phyloP scores from a whole-genome alignment of 208 protist genomes.

The Leptomonas seymouri region DNA sequence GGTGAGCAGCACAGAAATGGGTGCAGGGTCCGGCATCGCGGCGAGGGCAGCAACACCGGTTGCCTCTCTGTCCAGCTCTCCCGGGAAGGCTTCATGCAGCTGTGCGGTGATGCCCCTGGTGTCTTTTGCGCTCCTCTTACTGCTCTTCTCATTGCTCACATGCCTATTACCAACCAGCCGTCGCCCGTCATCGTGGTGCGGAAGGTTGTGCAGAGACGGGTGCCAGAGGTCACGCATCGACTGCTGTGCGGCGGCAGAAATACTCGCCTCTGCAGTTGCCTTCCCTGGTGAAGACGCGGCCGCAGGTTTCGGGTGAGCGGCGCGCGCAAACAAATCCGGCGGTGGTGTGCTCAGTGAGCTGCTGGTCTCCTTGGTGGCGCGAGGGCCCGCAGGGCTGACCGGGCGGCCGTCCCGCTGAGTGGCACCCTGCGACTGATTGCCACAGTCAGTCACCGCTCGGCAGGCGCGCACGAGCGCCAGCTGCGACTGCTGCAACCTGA shows the following conservation, averaged over 20 bases:
- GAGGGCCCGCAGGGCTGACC: background rate
- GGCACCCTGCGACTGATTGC: background rate
- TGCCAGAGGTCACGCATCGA: conserved; percentile 24
- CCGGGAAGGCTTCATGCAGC: background rate
- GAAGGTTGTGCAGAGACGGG: conserved; percentile 13
- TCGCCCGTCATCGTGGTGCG: conserved; percentile 36
- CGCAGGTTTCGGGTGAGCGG: background rate
- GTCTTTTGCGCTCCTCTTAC: background rate
- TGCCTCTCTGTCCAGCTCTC: conserved; percentile 16
- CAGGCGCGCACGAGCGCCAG: conserved; percentile 39
- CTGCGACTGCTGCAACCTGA: conserved; percentile 36
- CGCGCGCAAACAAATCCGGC: conserved; percentile 15
- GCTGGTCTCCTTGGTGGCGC: background rate
- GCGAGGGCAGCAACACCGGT: conserved; percentile 24
- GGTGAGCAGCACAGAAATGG: conserved; percentile 25
- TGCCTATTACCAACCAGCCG: background rate
- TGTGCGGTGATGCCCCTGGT: background rate
- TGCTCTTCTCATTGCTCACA: background rate
- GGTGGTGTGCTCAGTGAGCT: background rate
- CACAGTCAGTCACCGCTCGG: conserved; percentile 11
- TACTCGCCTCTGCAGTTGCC: background rate
- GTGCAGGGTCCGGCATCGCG: conserved; percentile 23
- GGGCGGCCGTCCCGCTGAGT: too few species aligned
- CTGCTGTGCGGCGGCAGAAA: conserved; percentile 21
- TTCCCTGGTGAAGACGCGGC: background rate